phyloP scores from a whole-genome alignment of 176 grass and related monocot genomes.

The Carex kokanica region DNA sequence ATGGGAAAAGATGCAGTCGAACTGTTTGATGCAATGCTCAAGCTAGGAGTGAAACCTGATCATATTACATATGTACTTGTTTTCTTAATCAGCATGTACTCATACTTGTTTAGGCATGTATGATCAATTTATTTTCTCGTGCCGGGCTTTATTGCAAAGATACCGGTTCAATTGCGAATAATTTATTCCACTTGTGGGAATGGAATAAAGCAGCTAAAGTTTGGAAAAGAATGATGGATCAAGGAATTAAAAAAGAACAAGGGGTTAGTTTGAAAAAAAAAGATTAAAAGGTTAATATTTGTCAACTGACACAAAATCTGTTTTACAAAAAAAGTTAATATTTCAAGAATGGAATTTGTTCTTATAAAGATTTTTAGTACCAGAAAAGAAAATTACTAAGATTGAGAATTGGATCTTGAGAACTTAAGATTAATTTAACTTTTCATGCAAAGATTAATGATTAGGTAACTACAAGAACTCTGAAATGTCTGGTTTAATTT shows the following conservation, averaged over 20 bases:
- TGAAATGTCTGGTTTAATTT: too few relatives aligned
- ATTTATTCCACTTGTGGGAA: conserved; percentile 90
- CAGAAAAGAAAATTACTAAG: too few relatives aligned
- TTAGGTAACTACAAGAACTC: too few relatives aligned
- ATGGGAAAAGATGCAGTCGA: conserved; percentile 54
- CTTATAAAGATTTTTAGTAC: not conserved
- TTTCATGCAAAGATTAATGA: too few relatives aligned
- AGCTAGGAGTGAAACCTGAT: conserved; percentile 51
- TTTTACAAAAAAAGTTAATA: conserved; percentile 38
- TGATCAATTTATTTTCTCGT: conserved; percentile 77
- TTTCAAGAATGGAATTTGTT: not conserved
- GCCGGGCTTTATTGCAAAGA: conserved; percentile 55
- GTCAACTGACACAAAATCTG: conserved; percentile 44
- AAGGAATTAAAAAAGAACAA: conserved; percentile 69
- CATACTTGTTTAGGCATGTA: conserved; percentile 81
- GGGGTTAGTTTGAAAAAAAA: conserved; percentile 66
- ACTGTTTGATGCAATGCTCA: conserved; percentile 78
- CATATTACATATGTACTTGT: conserved; percentile 72
- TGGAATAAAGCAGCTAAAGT: conserved; percentile 68
- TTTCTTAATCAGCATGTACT: conserved; percentile 51
- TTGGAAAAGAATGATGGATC: conserved; percentile 78
- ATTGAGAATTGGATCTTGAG: too few relatives aligned
- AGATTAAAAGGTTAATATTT: conserved; percentile 64
- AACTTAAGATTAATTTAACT: too few relatives aligned
- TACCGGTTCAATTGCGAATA: conserved; percentile 49